These are phyloP conservation scores for Pilatotrama ljubarskyi DNA, from an alignment of 768 basidiomycete species.

Conservation along the genomic window DNA sequence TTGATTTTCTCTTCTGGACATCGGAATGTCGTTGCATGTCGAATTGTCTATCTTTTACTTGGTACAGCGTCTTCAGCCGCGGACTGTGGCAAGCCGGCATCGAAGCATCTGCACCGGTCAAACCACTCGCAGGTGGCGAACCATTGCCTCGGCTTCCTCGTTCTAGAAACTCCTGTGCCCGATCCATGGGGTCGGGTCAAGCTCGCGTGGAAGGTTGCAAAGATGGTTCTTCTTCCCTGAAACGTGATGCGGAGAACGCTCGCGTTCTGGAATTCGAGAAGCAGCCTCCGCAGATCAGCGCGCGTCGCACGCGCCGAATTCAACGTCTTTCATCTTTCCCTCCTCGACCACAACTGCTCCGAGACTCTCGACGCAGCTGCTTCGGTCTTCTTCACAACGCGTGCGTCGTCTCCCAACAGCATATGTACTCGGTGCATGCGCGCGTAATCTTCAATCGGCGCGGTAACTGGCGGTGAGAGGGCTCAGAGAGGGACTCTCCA, in stretches of 20 bases:
- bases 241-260: constrained; percentile 14
- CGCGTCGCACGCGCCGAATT: constrained; percentile 6
- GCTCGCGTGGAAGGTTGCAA: constrained; percentile 12
- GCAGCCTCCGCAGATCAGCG: constrained; percentile 12
- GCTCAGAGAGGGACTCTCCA: no score
- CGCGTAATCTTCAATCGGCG: no score
- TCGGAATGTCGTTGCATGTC: no score
- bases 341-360: constrained; percentile 10
- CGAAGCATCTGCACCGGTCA: neutral
- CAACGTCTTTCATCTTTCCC: constrained; percentile 14
- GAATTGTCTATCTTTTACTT: no score
- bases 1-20: no score
- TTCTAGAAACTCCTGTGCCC: constrained; percentile 6
- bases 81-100: constrained; percentile 3
- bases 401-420: no score
- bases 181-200: constrained; percentile 5
- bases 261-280: constrained; percentile 17
- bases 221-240: constrained; percentile 20
- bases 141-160: neutral
- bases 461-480: no score
- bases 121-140: neutral
- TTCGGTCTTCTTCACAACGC: no score
- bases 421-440: no score
- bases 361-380: neutral
- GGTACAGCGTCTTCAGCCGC: no score